Base-by-base conservation (phyloP, 139 green algal species). In the Chlamydomonas sphaeroides region DNA sequence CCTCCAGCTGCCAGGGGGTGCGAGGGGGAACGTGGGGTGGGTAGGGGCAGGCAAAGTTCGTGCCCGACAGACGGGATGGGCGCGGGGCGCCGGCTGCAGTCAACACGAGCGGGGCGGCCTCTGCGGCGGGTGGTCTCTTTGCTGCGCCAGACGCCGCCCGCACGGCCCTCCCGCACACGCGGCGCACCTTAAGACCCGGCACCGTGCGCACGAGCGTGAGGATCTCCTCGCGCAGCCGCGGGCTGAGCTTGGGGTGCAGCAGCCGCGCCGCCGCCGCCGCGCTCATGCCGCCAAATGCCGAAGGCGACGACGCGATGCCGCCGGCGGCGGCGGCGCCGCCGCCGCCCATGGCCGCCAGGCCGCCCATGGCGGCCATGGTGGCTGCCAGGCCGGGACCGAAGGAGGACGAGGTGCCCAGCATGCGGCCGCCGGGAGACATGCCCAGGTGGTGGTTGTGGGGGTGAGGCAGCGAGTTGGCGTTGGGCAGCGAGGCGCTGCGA, bases 181-280 rank as follows among this genome's bases (percentile, higher is more conserved):
- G 41, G 20, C 66, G 8, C 69, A 85, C 84, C 85, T 89, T 87
- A 18, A 89, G 75, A 1, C 79, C 85, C 7, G 85, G 85, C 59
- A 89, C 85, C 3, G 66, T 65, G 42, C 38, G 80, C 57, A 89
- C 28, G 45, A 89, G 61, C 74, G 59, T 35, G 15, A 35, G 30
- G 8, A 89, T 86, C 74, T 89, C 79, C 28, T 77, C 79, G 0
- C 68, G 80, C 67, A 89, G 59, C 5, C 80, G 73, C 39, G 56
- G 68, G 20, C 74, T 81, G 28, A 84, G 65, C 65, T 62, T 56
- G 20, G 61, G 39, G 59, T 82, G 75, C 45, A 76, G 48, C 48
- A 23, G 2, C 65, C 68, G 23, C 11, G 11, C 45, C 11, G 14
- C 71, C 4, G 42, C 38, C 6, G 38, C 28, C 4, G 39, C 32